Evolutionary conservation across 805 yeast species (phyloP).

Genomic region (Brettanomyces nanus): DNA sequence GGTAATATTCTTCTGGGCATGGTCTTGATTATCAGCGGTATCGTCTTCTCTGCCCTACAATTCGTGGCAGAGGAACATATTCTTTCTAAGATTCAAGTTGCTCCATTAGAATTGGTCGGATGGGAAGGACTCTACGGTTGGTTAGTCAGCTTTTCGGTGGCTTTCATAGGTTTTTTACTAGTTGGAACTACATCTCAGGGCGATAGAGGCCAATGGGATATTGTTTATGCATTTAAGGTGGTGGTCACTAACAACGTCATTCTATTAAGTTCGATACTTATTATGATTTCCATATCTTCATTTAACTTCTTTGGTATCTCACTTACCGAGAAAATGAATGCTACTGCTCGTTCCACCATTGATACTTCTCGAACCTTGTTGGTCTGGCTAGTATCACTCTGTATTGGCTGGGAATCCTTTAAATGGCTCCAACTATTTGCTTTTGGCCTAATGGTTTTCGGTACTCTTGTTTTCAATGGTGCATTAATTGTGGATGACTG

Average conservation of each 20-base stretch:
- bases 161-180: slow-evolving; percentile 36
- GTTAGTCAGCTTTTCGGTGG: slow-evolving; percentile 32
- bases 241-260: slow-evolving; percentile 36
- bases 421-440: slow-evolving; percentile 55
- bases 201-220: slow-evolving; percentile 45
- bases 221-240: slow-evolving; percentile 40
- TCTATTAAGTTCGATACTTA: slow-evolving; percentile 46
- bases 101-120: slow-evolving; percentile 61
- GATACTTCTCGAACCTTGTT: slow-evolving; percentile 70
- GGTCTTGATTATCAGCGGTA: slow-evolving; percentile 48
- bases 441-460: slow-evolving; percentile 53
- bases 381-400: slow-evolving; percentile 66
- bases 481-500: slow-evolving; percentile 47
- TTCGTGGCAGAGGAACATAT: slow-evolving; percentile 74
- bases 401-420: slow-evolving; percentile 71
- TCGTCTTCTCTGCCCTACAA: slow-evolving; percentile 64
- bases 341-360: slow-evolving; percentile 72
- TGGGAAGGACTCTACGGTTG: slow-evolving; percentile 68
- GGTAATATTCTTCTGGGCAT: slow-evolving; percentile 43
- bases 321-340: slow-evolving; percentile 55
- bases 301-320: slow-evolving; percentile 72
- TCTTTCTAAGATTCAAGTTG: slow-evolving; percentile 40
- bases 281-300: slow-evolving; percentile 63
- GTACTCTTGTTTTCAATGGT: slow-evolving; percentile 69
- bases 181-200: slow-evolving; percentile 34